phyloP scores from a whole-genome alignment of 1,139 yeast species.

The Suhomyces atakaporum region DNA sequence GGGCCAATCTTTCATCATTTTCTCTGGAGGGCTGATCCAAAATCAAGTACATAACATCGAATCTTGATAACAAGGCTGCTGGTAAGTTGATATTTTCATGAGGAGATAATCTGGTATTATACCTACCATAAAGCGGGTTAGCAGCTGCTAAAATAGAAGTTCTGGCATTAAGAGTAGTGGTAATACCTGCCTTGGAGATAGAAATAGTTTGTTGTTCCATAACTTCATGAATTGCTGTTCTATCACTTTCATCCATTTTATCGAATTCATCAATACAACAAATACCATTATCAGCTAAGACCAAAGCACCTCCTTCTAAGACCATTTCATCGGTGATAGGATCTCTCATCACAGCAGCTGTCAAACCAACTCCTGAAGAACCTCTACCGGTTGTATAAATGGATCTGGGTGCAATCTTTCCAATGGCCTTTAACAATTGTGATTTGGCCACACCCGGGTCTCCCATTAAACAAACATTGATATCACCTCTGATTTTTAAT shows the following conservation, averaged over 20 bases:
- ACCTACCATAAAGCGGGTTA: slow-evolving; percentile 93
- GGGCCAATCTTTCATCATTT: slow-evolving; percentile 81
- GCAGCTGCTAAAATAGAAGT: slow-evolving; percentile 97
- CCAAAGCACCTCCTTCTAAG: slow-evolving; percentile 97
- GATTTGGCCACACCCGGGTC: slow-evolving; percentile 99
- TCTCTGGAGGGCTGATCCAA: slow-evolving; percentile 84
- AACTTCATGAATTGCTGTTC: slow-evolving; percentile 98
- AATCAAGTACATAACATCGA: slow-evolving; percentile 84
- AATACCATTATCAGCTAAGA: slow-evolving; percentile 95
- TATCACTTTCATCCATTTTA: slow-evolving; percentile 95
- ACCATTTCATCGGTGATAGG: slow-evolving; percentile 99
- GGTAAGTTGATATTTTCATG: slow-evolving; percentile 95
- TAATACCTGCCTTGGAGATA: slow-evolving; percentile 96
- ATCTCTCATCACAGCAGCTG: slow-evolving; percentile 99
- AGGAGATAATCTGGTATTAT: slow-evolving; percentile 87
- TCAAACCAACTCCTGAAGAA: slow-evolving; percentile 97
- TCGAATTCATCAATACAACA: slow-evolving; percentile 99
- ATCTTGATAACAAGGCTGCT: slow-evolving; percentile 93
- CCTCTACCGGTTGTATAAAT: slow-evolving; percentile 99
- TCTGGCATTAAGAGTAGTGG: slow-evolving; percentile 94
- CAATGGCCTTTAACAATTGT: slow-evolving; percentile 86
- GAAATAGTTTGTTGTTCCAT: slow-evolving; percentile 99
- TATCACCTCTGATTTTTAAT: slow-evolving; percentile 95
- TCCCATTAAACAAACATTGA: slow-evolving; percentile 96
- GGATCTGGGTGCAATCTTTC: slow-evolving; percentile 94